Evolutionary conservation across 345 rosid species (phyloP), one percentile per base, ranked within the genome.

Genomic region (Eucalyptus camaldulensis): DNA sequence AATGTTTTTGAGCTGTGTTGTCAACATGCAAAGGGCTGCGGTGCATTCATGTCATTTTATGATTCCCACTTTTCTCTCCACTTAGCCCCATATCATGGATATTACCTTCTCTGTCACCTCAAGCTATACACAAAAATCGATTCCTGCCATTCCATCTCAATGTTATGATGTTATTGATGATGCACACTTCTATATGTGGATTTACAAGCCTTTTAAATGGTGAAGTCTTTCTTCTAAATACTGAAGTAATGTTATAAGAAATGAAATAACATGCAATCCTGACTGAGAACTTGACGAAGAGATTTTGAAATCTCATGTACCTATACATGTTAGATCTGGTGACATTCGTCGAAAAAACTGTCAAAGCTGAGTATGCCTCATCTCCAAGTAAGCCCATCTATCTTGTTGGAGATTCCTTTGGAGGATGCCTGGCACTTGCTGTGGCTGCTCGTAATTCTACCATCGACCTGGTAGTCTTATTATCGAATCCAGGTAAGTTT

Each of bases 401-500:
- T 94, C 90, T 97, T 45, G 94, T 96, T 31, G 98, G 98, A 8
- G 99, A 97, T 88, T 97, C 99, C 58, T 92, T 96, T 89, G 99
- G 99, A 93, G 98, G 96, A 88, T 97, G 99, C 92, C 90, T 97
- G 86, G 97, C 97, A 60, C 96, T 97, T 86, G 95, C 96, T 72
- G 92, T 96, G 86, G 99, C 99, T 90, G 97, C 99, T 86, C 94
- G 96, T 90, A 95, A 95, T 92, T 96, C 97, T 56, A 80, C 83
- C 56, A 86, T 96, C 88, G 99, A 96, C 92, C 92, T 97, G 87
- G 95, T 97, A 56, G 53, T 96, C 60, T 58, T 97, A 91, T 94
- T 97, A 88, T 91, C 88, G 45, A 97, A 97, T 92, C 99, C 99
- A 83, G 99, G 99, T 96, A 44, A 80, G 96, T 90, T 90, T 87